A percentile compares a stretch with the other conserved stretches of the same genome.
These are phyloP conservation scores for Venturia nashicola DNA, from an alignment of 2,329 filamentous ascomycete species.

Conservation along the genomic window DNA sequence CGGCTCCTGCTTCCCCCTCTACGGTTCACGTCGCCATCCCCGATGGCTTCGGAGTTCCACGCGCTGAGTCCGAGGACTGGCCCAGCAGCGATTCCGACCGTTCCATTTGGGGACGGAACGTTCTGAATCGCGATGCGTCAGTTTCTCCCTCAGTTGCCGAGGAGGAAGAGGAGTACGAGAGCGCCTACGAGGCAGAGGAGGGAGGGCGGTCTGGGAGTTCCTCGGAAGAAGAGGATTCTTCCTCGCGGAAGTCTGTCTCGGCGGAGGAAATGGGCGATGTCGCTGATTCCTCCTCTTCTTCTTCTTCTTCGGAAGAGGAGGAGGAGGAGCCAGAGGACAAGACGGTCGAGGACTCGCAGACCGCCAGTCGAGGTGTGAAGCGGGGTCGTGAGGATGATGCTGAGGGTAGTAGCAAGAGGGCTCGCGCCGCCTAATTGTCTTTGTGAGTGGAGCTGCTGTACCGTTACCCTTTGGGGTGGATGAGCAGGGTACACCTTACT, in stretches of 20 bases:
- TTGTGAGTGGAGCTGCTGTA: background rate
- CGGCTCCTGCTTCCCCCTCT: background rate
- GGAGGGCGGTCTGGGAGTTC: background rate
- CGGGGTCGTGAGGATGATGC: background rate
- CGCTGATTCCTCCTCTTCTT: too few species aligned
- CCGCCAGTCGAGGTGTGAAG: background rate
- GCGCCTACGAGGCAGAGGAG: background rate
- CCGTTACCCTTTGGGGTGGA: background rate
- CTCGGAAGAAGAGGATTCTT: background rate
- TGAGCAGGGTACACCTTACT: background rate
- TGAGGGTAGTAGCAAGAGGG: background rate
- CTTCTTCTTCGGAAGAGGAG: too few species aligned
- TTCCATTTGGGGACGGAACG: too few species aligned
- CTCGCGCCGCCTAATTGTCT: background rate
- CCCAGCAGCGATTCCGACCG: too few species aligned
- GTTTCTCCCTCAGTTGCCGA: background rate
- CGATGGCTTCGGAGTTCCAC: too few species aligned
- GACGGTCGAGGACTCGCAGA: background rate
- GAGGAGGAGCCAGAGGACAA: too few species aligned
- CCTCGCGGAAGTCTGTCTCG: background rate
- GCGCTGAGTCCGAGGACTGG: too few species aligned
- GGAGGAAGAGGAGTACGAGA: background rate
- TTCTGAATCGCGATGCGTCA: background rate
- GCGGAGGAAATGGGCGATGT: background rate
- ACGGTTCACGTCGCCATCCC: too few species aligned